Evolutionary conservation across 495 filamentous ascomycete species (phyloP).

Genomic region (Penicillium angulare): DNA sequence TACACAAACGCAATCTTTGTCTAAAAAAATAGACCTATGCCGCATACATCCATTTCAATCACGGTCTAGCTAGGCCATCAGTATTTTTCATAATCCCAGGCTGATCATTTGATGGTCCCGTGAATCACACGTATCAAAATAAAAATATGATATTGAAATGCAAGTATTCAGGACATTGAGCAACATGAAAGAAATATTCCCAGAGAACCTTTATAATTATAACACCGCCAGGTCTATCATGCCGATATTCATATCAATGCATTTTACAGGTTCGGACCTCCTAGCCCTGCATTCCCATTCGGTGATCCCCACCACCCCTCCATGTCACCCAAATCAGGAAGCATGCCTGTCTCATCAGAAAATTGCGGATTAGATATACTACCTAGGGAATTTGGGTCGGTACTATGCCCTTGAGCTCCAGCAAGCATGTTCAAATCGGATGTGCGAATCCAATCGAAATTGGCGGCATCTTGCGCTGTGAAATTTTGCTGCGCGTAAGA

Average conservation of each 20-base stretch:
- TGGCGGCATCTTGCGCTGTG: conserved; percentile 15
- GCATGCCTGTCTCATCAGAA: conserved; percentile 22
- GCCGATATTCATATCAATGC: too few species aligned
- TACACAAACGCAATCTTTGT: too few species aligned
- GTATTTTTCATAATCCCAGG: too few species aligned
- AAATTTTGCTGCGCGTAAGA: conserved; percentile 5
- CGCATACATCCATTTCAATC: too few species aligned
- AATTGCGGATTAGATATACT: conserved; percentile 18
- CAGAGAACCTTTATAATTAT: not conserved
- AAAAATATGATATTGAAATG: too few species aligned
- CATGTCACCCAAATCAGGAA: conserved; percentile 36
- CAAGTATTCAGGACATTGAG: too few species aligned
- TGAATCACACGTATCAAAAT: too few species aligned
- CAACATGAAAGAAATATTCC: too few species aligned
- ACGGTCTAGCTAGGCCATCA: too few species aligned
- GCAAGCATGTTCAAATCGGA: conserved; percentile 33
- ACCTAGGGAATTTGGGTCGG: not conserved
- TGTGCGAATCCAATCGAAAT: conserved; percentile 37
- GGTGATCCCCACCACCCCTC: conserved; percentile 43
- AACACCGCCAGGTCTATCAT: too few species aligned
- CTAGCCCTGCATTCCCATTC: conserved; percentile 16
- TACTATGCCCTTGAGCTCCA: conserved; percentile 19
- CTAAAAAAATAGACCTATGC: too few species aligned
- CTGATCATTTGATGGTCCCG: too few species aligned
- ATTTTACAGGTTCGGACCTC: conserved; percentile 1